Percentiles rank a stretch among this genome's conserved stretches.
Evolutionary conservation across 345 rosid genomes (phyloP).

Genomic region (Hibiscus tridactylites): DNA sequence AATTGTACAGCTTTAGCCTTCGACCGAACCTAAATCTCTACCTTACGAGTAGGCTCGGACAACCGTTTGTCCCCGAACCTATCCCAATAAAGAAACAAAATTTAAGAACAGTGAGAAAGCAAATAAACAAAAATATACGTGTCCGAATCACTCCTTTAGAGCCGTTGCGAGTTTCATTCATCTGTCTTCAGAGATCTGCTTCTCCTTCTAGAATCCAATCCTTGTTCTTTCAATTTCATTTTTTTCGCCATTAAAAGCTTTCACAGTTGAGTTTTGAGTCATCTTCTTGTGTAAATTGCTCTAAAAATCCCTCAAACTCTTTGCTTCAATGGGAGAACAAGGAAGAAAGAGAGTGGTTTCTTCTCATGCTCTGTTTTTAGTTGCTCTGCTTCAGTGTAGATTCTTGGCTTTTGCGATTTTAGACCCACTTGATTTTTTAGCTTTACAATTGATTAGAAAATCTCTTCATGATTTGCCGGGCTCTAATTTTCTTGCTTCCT

Average conservation of each 20-base stretch:
- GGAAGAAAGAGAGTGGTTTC: constrained; percentile 13
- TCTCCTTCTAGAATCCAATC: constrained; percentile 19
- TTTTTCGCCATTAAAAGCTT: constrained; percentile 37
- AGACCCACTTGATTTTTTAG: constrained; percentile 82
- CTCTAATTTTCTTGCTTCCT: constrained; percentile 77
- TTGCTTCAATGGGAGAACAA: constrained; percentile 13
- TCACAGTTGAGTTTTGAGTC: constrained; percentile 43
- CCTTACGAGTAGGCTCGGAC: constrained; percentile 49
- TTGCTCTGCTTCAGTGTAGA: constrained; percentile 16
- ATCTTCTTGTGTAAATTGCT: neutral
- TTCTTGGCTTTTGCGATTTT: constrained; percentile 33
- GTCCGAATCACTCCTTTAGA: neutral
- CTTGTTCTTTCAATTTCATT: constrained; percentile 23
- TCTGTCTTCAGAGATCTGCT: neutral
- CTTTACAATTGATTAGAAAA: constrained; percentile 74
- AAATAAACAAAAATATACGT: neutral
- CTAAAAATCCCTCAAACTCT: neutral
- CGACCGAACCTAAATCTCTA: constrained; percentile 14
- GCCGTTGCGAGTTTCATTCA: neutral
- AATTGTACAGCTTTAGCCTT: neutral
- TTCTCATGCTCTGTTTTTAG: constrained; percentile 7
- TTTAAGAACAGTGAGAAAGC: constrained; percentile 4
- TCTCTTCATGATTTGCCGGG: constrained; percentile 70
- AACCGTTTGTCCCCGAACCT: constrained; percentile 49
- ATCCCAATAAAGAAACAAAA: constrained; percentile 12